Percentiles rank a stretch among this genome's conserved stretches.
These are phyloP conservation scores for Penicillium ucsense DNA, from an alignment of 495 filamentous ascomycete species.

Conservation along the genomic window DNA sequence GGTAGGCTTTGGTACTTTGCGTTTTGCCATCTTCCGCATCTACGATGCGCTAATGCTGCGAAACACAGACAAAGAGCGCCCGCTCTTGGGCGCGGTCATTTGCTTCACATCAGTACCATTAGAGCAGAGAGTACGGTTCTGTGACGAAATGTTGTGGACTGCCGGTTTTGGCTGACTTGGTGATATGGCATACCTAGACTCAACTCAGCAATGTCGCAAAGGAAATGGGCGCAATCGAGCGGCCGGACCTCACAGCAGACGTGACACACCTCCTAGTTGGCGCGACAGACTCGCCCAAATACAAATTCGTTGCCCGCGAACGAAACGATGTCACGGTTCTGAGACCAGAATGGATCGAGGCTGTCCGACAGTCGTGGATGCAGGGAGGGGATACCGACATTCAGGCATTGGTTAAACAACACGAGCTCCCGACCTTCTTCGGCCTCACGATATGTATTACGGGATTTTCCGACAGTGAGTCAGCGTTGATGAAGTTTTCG, in stretches of 20 bases:
- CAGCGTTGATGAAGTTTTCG: neutral
- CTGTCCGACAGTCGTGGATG: conserved; percentile 73
- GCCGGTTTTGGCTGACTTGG: no score
- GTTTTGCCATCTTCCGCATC: neutral
- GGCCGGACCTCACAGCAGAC: conserved; percentile 87
- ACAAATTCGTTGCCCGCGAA: conserved; percentile 87
- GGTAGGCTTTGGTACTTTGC: conserved; percentile 16
- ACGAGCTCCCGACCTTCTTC: conserved; percentile 50
- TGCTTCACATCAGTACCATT: conserved; percentile 84
- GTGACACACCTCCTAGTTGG: conserved; percentile 93
- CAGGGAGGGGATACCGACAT: conserved; percentile 72
- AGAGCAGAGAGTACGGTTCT: conserved; percentile 62
- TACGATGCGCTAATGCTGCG: conserved; percentile 4
- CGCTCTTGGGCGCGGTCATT: conserved; percentile 71
- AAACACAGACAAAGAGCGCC: conserved; percentile 43
- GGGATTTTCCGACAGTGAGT: conserved; percentile 77
- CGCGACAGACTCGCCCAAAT: conserved; percentile 79
- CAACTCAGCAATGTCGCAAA: conserved; percentile 56
- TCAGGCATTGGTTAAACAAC: conserved; percentile 48
- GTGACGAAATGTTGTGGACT: no score
- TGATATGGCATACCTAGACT: conserved; percentile 36
- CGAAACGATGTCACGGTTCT: conserved; percentile 76
- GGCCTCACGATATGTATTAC: conserved; percentile 76
- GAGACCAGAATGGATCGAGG: conserved; percentile 71
- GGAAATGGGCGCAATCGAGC: conserved; percentile 80